phyloP scores from a whole-genome alignment of 2,329 filamentous ascomycete species.

The Cercospora citrullina region DNA sequence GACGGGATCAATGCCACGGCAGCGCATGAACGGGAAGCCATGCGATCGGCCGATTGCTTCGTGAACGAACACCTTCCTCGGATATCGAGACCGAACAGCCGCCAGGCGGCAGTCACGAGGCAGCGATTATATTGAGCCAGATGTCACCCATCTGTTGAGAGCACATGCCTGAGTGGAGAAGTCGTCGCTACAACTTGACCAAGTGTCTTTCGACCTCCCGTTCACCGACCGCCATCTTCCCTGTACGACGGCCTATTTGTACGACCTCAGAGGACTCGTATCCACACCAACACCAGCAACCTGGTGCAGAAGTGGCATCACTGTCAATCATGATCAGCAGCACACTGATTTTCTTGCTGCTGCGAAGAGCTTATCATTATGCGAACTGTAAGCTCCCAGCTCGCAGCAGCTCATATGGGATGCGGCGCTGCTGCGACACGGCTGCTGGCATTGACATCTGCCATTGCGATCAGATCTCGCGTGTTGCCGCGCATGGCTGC shows the following conservation, averaged over 20 bases:
- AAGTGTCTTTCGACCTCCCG: constrained; percentile 4
- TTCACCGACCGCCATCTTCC: constrained; percentile 19
- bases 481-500: constrained; percentile 26
- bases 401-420: background rate
- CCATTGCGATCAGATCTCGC: constrained; percentile 23
- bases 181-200: constrained; percentile 24
- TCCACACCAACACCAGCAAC: constrained; percentile 24
- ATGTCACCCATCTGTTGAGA: constrained; percentile 18
- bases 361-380: background rate
- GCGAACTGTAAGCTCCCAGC: background rate
- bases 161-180: constrained; percentile 24
- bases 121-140: background rate
- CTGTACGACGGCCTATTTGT: constrained; percentile 19
- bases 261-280: constrained; percentile 15
- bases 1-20: background rate
- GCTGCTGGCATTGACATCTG: constrained; percentile 26
- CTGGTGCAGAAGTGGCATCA: constrained; percentile 22
- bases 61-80: background rate
- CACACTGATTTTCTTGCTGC: background rate
- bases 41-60: constrained; percentile 11
- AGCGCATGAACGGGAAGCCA: constrained; percentile 13
- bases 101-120: background rate
- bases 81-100: background rate
- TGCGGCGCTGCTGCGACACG: constrained; percentile 13
- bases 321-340: constrained; percentile 21